A percentile compares a stretch with the other conserved stretches of the same genome.
Conservation (phyloP, 805 yeast genomes). For the Saccharomycopsis amapae region DNA sequence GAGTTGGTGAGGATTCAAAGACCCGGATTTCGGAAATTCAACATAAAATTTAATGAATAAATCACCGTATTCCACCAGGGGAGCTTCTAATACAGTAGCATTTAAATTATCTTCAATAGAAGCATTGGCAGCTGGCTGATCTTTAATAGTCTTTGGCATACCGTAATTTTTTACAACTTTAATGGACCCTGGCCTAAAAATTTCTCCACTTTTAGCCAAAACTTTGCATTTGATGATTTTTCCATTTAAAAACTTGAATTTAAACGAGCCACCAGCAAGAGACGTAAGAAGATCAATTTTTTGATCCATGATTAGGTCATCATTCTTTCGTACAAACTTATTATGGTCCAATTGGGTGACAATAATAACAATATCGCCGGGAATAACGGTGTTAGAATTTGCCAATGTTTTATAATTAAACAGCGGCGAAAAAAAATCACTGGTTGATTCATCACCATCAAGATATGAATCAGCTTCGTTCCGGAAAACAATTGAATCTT, state of each 20-base stretch:
- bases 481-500: conserved; percentile 45
- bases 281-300: conserved; percentile 48
- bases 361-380: conserved; percentile 62
- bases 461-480: conserved; percentile 49
- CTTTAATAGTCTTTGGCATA: conserved; percentile 44
- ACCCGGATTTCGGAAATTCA: conserved; percentile 42
- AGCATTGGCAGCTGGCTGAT: conserved; percentile 5
- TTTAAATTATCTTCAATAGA: background rate
- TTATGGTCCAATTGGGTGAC: conserved; percentile 34
- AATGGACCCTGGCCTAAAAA: conserved; percentile 41
- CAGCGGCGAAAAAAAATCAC: background rate
- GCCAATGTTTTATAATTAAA: background rate
- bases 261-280: conserved; percentile 45
- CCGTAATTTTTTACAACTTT: conserved; percentile 48
- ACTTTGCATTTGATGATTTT: conserved; percentile 30
- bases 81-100: too few species aligned
- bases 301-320: conserved; percentile 39
- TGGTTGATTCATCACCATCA: background rate
- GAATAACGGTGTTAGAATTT: conserved; percentile 32
- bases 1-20: background rate
- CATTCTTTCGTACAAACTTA: conserved; percentile 35
- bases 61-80: conserved; percentile 46
- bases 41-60: conserved; percentile 52
- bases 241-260: conserved; percentile 34
- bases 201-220: conserved; percentile 43